Conservation (phyloP, 768 basidiomycete genomes). For the Ramaria rubella region DNA sequence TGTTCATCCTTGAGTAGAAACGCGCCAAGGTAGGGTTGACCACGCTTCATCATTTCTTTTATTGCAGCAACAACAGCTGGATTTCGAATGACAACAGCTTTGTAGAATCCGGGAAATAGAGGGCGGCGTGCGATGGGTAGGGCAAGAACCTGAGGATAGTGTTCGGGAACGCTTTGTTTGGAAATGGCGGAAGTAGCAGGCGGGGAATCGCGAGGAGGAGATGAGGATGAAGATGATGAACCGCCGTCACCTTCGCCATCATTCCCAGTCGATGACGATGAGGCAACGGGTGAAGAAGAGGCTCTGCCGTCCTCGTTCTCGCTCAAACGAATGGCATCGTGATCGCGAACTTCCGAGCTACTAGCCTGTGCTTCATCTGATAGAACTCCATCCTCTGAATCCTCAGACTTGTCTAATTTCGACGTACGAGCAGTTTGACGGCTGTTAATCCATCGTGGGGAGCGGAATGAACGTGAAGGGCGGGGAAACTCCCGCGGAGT, state of each 20-base stretch:
- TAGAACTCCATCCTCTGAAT: conserved; percentile 19
- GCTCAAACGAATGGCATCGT: conserved; percentile 15
- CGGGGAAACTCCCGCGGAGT: conserved; percentile 15
- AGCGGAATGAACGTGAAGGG: conserved; percentile 25
- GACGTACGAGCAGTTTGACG: conserved; percentile 17
- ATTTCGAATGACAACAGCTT: conserved; percentile 90
- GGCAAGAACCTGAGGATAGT: conserved; percentile 91
- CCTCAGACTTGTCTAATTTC: conserved; percentile 15
- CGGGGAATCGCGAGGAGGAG: conserved; percentile 23
- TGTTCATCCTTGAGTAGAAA: conserved; percentile 94
- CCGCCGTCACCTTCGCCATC: conserved; percentile 27
- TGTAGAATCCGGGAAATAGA: conserved; percentile 96
- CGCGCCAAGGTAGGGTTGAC: conserved; percentile 94
- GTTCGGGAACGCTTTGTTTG: conserved; percentile 81
- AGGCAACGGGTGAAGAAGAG: conserved; percentile 30
- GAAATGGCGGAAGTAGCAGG: conserved; percentile 52
- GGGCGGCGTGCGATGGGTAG: conserved; percentile 93
- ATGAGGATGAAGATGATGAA: conserved; percentile 25
- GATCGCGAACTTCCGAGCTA: conserved; percentile 12
- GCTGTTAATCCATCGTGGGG: conserved; percentile 36
- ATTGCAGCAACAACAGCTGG: conserved; percentile 88
- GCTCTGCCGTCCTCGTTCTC: conserved; percentile 25
- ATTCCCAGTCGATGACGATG: conserved; percentile 38
- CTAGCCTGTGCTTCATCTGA: conserved; percentile 15
- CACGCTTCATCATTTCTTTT: conserved; percentile 94